These are phyloP conservation scores for Recurvomyces mirabilis DNA, from an alignment of 495 filamentous ascomycete genomes.

Conservation along the genomic window DNA sequence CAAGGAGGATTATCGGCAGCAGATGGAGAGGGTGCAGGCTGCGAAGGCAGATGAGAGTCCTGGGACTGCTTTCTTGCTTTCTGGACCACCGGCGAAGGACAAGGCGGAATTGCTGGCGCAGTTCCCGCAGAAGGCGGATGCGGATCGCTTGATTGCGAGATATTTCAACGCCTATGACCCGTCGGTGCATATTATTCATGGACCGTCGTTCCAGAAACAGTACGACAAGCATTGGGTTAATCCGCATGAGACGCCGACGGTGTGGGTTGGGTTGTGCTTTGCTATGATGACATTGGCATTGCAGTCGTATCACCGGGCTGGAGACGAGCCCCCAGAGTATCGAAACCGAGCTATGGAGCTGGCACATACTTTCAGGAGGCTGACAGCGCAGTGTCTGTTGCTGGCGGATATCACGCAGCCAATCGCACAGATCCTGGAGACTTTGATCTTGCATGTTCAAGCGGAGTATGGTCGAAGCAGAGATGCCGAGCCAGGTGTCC, in stretches of 20 bases:
- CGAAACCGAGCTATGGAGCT: conserved; percentile 42
- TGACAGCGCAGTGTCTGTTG: conserved; percentile 78
- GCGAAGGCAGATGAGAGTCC: conserved; percentile 39
- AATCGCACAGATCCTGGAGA: conserved; percentile 75
- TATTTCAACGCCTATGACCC: conserved; percentile 65
- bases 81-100: conserved; percentile 51
- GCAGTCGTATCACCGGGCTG: conserved; percentile 79
- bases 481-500: conserved; percentile 71
- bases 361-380: conserved; percentile 64
- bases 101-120: conserved; percentile 66
- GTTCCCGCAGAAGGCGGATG: conserved; percentile 67
- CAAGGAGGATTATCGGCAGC: conserved; percentile 57
- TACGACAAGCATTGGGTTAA: conserved; percentile 84
- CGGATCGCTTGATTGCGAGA: conserved; percentile 65
- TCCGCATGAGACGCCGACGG: conserved; percentile 63
- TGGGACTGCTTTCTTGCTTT: conserved; percentile 57
- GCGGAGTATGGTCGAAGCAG: conserved; percentile 67
- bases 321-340: conserved; percentile 84
- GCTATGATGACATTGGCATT: conserved; percentile 81
- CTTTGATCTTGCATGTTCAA: conserved; percentile 73
- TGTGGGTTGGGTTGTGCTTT: conserved; percentile 86
- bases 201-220: conserved; percentile 71
- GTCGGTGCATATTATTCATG: conserved; percentile 74
- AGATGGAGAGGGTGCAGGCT: conserved; percentile 50
- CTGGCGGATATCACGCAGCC: conserved; percentile 86